phyloP scores from a whole-genome alignment of 2,329 filamentous ascomycete species.

The Phialocephala sp. region DNA sequence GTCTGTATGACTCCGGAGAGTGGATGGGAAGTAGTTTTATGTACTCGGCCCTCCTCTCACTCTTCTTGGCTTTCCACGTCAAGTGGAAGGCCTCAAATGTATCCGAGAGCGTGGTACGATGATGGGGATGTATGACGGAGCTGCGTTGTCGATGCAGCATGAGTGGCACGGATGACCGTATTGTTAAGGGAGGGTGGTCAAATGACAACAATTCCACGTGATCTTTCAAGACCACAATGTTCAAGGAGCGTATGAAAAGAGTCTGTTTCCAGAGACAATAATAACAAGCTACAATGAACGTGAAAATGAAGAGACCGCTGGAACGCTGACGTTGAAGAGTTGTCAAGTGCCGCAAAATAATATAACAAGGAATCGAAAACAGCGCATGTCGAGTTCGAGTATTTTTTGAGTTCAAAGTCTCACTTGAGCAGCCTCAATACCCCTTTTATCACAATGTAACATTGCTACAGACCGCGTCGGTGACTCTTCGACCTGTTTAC shows the following conservation, averaged over 20 bases:
- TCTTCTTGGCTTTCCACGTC: slow-evolving; percentile 6
- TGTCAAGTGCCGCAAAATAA: background rate
- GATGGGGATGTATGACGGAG: background rate
- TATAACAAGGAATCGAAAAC: slow-evolving; percentile 12
- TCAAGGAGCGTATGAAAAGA: slow-evolving; percentile 9
- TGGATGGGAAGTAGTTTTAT: slow-evolving; percentile 9
- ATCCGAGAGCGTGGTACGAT: background rate
- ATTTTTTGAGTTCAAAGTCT: background rate
- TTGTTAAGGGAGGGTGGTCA: background rate
- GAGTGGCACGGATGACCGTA: slow-evolving; percentile 4
- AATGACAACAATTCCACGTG: slow-evolving; percentile 10
- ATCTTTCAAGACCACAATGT: background rate
- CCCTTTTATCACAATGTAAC: slow-evolving; percentile 9
- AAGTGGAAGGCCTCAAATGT: background rate
- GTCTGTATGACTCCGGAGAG: background rate
- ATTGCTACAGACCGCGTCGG: slow-evolving; percentile 14
- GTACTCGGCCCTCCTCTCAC: background rate
- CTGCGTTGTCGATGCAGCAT: slow-evolving; percentile 11
- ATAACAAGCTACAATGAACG: background rate
- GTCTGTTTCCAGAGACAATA: background rate
- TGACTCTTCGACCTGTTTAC: slow-evolving; percentile 21
- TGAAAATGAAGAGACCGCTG: background rate
- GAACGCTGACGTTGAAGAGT: background rate
- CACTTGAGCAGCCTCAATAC: background rate
- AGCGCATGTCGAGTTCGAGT: background rate